A percentile compares a stretch with the other conserved stretches of the same genome.
These are phyloP conservation scores for Pichia exigua DNA, from an alignment of 805 yeast species.

Conservation along the genomic window DNA sequence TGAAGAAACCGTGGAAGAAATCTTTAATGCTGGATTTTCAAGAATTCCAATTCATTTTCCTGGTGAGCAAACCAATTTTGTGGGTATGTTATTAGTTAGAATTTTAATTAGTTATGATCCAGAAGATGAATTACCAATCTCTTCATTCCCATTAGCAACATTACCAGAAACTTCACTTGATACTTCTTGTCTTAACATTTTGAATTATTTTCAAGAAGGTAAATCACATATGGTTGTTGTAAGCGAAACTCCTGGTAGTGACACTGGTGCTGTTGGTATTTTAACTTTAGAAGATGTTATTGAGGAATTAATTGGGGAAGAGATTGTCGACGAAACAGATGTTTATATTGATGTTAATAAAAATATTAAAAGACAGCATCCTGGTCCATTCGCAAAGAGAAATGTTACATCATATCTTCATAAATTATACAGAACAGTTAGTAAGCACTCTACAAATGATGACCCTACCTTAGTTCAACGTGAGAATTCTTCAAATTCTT, in stretches of 20 bases:
- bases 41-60: constrained; percentile 93
- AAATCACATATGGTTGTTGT: constrained; percentile 96
- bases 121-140: constrained; percentile 87
- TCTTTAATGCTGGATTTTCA: constrained; percentile 89
- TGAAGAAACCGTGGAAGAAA: constrained; percentile 78
- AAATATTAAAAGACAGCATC: constrained; percentile 68
- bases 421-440: constrained; percentile 35
- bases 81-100: constrained; percentile 91
- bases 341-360: constrained; percentile 87
- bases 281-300: constrained; percentile 95
- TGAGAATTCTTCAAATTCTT: constrained; percentile 1
- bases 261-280: constrained; percentile 79
- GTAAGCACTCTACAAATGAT: constrained; percentile 1
- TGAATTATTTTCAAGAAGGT: constrained; percentile 96
- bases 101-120: constrained; percentile 94
- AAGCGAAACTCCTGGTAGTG: constrained; percentile 73
- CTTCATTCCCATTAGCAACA: constrained; percentile 91
- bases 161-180: constrained; percentile 89
- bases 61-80: constrained; percentile 79
- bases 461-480: constrained; percentile 7
- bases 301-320: constrained; percentile 96
- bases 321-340: constrained; percentile 92
- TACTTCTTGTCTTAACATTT: constrained; percentile 87
- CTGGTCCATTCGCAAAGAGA: constrained; percentile 67
- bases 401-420: constrained; percentile 65